A percentile compares a stretch with the other conserved stretches of the same genome.
Conservation (phyloP, 108 stramenopile species). For the Nannochloropsis gaditana region DNA sequence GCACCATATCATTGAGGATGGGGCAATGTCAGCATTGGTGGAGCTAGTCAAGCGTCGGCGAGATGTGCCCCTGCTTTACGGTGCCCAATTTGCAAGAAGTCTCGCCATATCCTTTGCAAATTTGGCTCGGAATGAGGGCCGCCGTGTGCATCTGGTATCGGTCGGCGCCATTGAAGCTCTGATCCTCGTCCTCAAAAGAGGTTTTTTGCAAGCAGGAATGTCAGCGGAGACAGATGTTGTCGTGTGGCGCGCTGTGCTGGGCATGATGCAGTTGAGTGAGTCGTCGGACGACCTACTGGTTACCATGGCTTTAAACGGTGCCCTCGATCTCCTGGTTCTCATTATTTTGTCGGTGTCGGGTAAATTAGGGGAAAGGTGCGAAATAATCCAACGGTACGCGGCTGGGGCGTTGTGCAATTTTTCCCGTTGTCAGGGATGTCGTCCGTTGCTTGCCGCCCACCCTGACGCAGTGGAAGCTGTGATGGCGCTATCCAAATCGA, state of each 20-base stretch:
- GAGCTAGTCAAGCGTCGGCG: constrained; percentile 1
- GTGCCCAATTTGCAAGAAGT: background rate
- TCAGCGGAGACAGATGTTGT: background rate
- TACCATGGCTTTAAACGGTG: background rate
- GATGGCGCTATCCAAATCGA: background rate
- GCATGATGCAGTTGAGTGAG: constrained; percentile 15
- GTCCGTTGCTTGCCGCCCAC: background rate
- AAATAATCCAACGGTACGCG: background rate
- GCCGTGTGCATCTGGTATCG: background rate
- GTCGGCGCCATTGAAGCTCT: constrained; percentile 4
- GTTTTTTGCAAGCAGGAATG: background rate
- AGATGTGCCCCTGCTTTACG: background rate
- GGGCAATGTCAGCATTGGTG: background rate
- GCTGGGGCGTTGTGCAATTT: background rate
- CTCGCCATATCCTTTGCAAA: constrained; percentile 2
- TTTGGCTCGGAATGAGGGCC: background rate
- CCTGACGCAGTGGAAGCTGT: background rate
- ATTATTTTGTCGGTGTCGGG: constrained; percentile 12
- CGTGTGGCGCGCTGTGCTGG: constrained; percentile 5
- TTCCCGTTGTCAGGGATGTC: background rate
- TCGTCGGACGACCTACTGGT: constrained; percentile 19
- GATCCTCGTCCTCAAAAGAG: background rate
- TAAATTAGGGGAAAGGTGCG: background rate
- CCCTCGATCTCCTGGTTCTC: background rate
- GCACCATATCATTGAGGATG: constrained; percentile 16